Conservation (phyloP, 1,284 basidiomycete species). For the Malassezia vespertilionis region DNA sequence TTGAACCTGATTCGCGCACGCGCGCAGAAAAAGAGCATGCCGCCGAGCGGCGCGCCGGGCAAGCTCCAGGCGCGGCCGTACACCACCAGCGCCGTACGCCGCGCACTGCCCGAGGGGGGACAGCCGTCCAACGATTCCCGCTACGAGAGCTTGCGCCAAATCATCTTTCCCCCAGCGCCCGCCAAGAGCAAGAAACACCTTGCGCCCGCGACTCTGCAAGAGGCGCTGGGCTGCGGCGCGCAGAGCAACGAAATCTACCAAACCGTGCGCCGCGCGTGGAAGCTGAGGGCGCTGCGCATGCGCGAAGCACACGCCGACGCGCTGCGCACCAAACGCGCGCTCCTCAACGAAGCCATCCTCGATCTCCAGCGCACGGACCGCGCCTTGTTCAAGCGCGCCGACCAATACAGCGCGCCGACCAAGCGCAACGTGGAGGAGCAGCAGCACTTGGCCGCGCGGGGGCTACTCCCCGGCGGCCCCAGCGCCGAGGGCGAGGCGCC, state of each 20-base stretch:
- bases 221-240: conserved; percentile 21
- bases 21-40: conserved; percentile 15
- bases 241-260: conserved; percentile 64
- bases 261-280: conserved; percentile 85
- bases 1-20: conserved; percentile 41
- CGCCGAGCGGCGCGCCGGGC: conserved; percentile 18
- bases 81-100: conserved; percentile 21
- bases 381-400: conserved; percentile 28
- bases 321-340: conserved; percentile 26
- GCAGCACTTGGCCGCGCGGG: conserved; percentile 26
- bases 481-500: conserved; percentile 18
- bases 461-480: conserved; percentile 21
- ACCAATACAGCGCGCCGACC: conserved; percentile 33
- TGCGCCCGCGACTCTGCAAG: conserved; percentile 17
- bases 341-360: conserved; percentile 30
- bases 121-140: conserved; percentile 32
- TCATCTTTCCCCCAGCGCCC: conserved; percentile 32
- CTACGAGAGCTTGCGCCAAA: conserved; percentile 38
- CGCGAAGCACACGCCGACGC: conserved; percentile 51
- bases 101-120: conserved; percentile 29
- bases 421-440: conserved; percentile 36
- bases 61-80: conserved; percentile 19
- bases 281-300: conserved; percentile 64
- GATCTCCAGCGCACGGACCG: conserved; percentile 23
- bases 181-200: conserved; percentile 19